Evolutionary conservation across 2,329 filamentous ascomycete genomes (phyloP).

Genomic region (Calonectria multiphialidica): DNA sequence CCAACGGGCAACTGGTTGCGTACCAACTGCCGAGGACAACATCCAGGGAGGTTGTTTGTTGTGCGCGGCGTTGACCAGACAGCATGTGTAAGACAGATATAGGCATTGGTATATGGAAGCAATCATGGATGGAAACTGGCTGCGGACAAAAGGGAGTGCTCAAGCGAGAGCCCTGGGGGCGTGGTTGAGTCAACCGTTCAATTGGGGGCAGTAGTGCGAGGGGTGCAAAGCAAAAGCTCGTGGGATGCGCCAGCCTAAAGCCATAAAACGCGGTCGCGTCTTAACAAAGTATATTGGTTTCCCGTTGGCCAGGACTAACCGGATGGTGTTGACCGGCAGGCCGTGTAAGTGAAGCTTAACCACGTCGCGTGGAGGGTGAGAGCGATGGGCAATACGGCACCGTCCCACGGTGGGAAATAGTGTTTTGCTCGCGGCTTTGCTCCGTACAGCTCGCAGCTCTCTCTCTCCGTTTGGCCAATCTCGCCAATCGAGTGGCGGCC

Average conservation of each 20-base stretch:
- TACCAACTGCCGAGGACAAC: not conserved
- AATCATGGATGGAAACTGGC: not conserved
- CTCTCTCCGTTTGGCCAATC: conserved; percentile 1
- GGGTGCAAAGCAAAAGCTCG: not conserved
- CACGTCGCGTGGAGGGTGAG: not conserved
- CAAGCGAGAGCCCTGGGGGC: not conserved
- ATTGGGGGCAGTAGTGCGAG: not conserved
- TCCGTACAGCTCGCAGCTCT: not conserved
- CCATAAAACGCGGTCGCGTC: not conserved
- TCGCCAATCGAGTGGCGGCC: conserved; percentile 14
- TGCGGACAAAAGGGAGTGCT: not conserved
- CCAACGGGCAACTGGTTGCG: not conserved
- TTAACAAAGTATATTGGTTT: not conserved
- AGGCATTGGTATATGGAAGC: not conserved
- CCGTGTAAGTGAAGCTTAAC: not conserved
- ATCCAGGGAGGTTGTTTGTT: not conserved
- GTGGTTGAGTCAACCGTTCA: not conserved
- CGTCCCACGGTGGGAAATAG: not conserved
- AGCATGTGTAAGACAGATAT: not conserved
- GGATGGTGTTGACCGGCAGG: not conserved
- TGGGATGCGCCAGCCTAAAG: not conserved
- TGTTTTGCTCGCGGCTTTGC: not conserved
- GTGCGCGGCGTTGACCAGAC: not conserved
- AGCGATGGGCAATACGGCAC: not conserved
- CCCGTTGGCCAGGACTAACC: not conserved